Base-by-base conservation (phyloP, 2,329 filamentous ascomycete species). In the Akanthomyces lecanii region DNA sequence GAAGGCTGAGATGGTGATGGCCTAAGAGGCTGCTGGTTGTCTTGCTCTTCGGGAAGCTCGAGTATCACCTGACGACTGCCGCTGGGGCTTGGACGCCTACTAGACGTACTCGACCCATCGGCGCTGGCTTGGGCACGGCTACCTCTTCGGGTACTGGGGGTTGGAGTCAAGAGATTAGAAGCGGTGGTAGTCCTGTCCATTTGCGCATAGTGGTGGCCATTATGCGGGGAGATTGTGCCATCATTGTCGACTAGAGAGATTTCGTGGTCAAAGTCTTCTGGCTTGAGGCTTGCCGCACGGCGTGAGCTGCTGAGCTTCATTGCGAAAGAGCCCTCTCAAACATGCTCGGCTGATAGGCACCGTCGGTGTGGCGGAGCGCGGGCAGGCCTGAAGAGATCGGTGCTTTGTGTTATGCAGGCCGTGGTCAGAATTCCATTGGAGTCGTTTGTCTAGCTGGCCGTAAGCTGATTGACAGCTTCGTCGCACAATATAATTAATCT, bases 221-320 rank as follows among this genome's bases (percentile, higher is more conserved):
- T 25, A 14, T 61, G 14, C 8, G 63, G 51, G 21, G 63, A 62
- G 2, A 54, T 21, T 42, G 66, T 67, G 65, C 71, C 66, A 70
- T 79, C 78, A 62, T 80, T 77, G 73, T 91, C 88, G 67, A 90
- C 79, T 44, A 93, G 83, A 67, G 73, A 76, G 71, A 93, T 92
- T 72, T 88, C 86, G 74, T 91, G 89, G 69, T 89, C 86, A 70
- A 88, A 89, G 68, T 89, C 85, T 71, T 76, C 78, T 66, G 87
- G 84, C 72, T 82, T 81, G 63, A 86, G 77, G 62, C 78, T 77
- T 58, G 78, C 72, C 44, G 78, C 82, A 69, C 85, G 84, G 70
- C 85, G 85, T 66, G 82, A 85, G 67, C 78, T 81, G 67, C 79
- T 70, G 66, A 76, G 72, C 68, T 68, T 75, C 62, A 73, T 64